A percentile compares a stretch with the other conserved stretches of the same genome.
These are phyloP conservation scores for Punica granatum DNA, from an alignment of 345 rosid species.

Conservation along the genomic window DNA sequence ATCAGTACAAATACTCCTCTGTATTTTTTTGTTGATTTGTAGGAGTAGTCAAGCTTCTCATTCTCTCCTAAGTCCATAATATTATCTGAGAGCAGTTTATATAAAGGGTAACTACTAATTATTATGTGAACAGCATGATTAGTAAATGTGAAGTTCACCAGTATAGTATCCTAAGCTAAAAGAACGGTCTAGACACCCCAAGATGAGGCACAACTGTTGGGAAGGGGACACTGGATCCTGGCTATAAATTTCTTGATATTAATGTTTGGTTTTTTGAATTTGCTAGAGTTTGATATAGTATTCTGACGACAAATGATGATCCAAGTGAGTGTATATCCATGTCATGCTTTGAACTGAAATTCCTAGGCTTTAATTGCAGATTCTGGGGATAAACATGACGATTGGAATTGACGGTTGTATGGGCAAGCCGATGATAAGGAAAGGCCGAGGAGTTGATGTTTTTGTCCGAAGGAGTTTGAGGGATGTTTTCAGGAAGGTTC, in stretches of 20 bases:
- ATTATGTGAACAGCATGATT: background rate
- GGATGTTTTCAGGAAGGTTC: slow-evolving; percentile 91
- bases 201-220: too few species aligned
- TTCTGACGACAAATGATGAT: background rate
- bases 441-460: slow-evolving; percentile 81
- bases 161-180: background rate
- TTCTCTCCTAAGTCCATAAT: background rate
- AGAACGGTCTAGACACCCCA: background rate
- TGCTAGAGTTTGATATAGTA: background rate
- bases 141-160: background rate
- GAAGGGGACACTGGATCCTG: too few species aligned
- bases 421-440: slow-evolving; percentile 86
- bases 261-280: background rate
- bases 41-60: background rate
- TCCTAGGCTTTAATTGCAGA: slow-evolving; percentile 38
- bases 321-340: background rate
- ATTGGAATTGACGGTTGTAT: slow-evolving; percentile 74
- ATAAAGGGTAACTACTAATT: background rate
- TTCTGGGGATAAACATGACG: slow-evolving; percentile 89
- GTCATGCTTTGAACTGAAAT: slow-evolving; percentile 5
- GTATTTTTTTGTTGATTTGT: background rate
- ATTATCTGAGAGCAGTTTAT: background rate
- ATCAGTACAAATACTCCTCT: background rate
- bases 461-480: slow-evolving; percentile 86
- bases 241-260: background rate